phyloP scores from a whole-genome alignment of 768 basidiomycete species.

The Chalciporus piperatus region DNA sequence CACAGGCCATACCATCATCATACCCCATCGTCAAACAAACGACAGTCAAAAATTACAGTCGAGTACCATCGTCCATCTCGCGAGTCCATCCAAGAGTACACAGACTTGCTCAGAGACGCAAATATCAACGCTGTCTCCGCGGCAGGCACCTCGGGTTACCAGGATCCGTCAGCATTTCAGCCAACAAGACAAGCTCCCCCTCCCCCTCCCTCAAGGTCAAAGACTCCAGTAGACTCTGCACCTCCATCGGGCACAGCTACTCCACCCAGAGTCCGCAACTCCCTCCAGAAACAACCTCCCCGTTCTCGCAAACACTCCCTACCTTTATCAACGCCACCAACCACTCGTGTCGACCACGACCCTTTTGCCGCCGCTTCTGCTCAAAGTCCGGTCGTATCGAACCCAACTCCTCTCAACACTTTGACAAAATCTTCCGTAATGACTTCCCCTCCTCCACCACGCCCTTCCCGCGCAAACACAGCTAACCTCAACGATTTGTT shows the following conservation, averaged over 20 bases:
- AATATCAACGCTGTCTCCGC: slow-evolving; percentile 55
- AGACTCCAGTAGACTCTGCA: slow-evolving; percentile 27
- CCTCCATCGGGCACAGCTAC: slow-evolving; percentile 23
- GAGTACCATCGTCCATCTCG: slow-evolving; percentile 75
- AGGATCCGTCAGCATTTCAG: slow-evolving; percentile 30
- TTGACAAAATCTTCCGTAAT: slow-evolving; percentile 34
- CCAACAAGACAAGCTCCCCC: slow-evolving; percentile 48
- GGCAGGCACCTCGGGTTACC: slow-evolving; percentile 28
- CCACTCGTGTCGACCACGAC: slow-evolving; percentile 48
- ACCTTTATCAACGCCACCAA: slow-evolving; percentile 31
- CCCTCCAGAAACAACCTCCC: slow-evolving; percentile 62
- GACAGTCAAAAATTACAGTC: slow-evolving; percentile 63
- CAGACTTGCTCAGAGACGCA: slow-evolving; percentile 64
- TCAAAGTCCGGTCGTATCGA: slow-evolving; percentile 13
- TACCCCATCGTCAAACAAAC: slow-evolving; percentile 23
- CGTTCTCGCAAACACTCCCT: slow-evolving; percentile 52
- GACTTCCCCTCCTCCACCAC: slow-evolving; percentile 66
- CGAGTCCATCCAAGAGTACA: slow-evolving; percentile 75
- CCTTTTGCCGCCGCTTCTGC: slow-evolving; percentile 46
- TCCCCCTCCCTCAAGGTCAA: slow-evolving; percentile 34
- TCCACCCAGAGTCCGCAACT: slow-evolving; percentile 43
- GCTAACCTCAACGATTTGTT: slow-evolving; percentile 77
- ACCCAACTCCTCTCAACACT: slow-evolving; percentile 26
- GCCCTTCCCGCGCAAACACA: slow-evolving; percentile 84
- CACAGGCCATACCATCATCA: slow-evolving; percentile 45